Percentiles rank a stretch among this genome's conserved stretches.
These are phyloP conservation scores for Arctostaphylos glauca DNA, from an alignment of 148 eudicot species.

Conservation along the genomic window DNA sequence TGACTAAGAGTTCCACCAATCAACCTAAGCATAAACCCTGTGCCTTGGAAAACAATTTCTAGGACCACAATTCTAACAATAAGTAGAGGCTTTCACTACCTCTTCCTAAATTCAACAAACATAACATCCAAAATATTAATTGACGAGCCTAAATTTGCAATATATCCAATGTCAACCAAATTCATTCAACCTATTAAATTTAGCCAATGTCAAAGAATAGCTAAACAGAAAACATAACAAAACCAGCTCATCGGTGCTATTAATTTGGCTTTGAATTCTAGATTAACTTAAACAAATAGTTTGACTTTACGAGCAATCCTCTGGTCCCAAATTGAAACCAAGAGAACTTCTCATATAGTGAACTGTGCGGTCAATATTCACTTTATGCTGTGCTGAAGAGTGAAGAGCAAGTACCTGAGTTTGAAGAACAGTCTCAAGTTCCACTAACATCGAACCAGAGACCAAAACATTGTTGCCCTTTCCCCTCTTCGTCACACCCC, in stretches of 20 bases:
- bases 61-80: not conserved
- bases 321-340: not conserved
- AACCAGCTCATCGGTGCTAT: not conserved
- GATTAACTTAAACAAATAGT: not conserved
- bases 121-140: not conserved
- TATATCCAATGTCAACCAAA: not conserved
- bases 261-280: not conserved
- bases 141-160: not conserved
- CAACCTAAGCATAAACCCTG: not conserved
- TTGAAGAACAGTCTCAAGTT: conserved; percentile 77
- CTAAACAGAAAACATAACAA: not conserved
- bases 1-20: not conserved
- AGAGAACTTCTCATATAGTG: not conserved
- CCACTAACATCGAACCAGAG: conserved; percentile 82
- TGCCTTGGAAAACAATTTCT: not conserved
- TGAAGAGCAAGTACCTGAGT: conserved; percentile 53
- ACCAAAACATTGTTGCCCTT: conserved; percentile 51
- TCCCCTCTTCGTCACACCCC: conserved; percentile 41
- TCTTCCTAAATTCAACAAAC: not conserved
- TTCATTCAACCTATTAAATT: not conserved
- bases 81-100: not conserved
- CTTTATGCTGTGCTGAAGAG: not conserved
- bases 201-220: not conserved
- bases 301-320: not conserved
- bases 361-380: not conserved